Base-by-base conservation (phyloP, 1,284 basidiomycete species). In the Kwoniella shivajii region DNA sequence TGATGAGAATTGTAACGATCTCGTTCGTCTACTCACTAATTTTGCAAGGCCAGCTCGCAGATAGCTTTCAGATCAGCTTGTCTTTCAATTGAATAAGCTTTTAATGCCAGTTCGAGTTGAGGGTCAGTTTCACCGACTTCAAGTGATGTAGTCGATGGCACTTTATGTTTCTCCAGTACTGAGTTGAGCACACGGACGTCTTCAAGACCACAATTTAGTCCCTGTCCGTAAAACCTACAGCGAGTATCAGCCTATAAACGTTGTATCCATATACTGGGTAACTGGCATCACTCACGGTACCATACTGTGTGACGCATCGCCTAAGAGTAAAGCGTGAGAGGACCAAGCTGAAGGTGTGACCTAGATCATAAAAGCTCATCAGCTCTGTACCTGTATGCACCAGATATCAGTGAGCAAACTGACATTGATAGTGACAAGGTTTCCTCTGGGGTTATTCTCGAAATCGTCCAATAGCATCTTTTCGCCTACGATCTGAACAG, bases 271-370 rank as follows among this genome's bases (percentile, higher is more conserved):
- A 29, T 24, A 39, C 18, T 20, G 36, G 26, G 29, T 20, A 24
- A 34, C 20, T 20, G 9, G 47, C 16, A 31, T 13, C 24, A 70
- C 74, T 59, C 46, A 75, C 66, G 77, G 77, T 24, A 94, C 90
- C 92, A 97, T 97, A 39, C 90, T 89, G 78, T 99, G 95, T 6
- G 93, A 91, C 33, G 95, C 88, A 77, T 99, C 95, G 47, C 95
- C 95, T 47, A 99, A 80, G 52, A 99, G 83, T 36, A 98, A 82
- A 50, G 84, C 92, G 67, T 91, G 85, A 78, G 92, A 90, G 75
- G 85, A 85, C 82, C 90, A 93, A 76, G 94, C 89, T 77, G 95
- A 92, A 39, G 93, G 93, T 57, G 83, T 86, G 67, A 48, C 50
- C 57, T 59, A 24, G n/a, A n/a, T n/a, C n/a, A n/a, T 14, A 9